Base-by-base conservation (phyloP, 768 basidiomycete species). In the Coprinopsis marcescibilis region DNA sequence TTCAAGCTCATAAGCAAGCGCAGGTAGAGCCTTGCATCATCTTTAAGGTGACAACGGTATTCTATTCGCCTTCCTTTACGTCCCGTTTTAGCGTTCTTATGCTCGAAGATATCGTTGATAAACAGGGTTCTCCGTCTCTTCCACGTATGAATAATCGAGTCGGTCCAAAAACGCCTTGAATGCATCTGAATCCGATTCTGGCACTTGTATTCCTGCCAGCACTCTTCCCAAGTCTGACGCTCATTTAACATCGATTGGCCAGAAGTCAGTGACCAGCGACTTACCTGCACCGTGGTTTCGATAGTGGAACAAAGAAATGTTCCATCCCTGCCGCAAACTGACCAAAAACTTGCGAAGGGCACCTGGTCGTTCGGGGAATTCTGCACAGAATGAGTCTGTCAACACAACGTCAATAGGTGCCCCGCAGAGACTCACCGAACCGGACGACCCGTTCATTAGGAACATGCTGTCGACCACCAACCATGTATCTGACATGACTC, bases 271-370 rank as follows among this genome's bases (percentile, higher is more conserved):
- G 17, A 23, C 30, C 13, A 21, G 11, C n/a, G 4, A 45, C 38
- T 49, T 55, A 90, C 94, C 94, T 60, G 87, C 91, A 24, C 96
- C 96, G 50, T 98, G 95, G 62, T 98, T 97, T 46, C 96, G 78
- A 65, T 99, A 99, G 63, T 99, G 96, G 70, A 98, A 99, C 53
- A 99, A 63, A 1, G 92, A 87, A 40, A 99, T 90, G 63, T 94
- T 97, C 93, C 94, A 97, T 20, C 82, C 83, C 15, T 77, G 69
- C 25, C 85, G 85, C 36, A 99, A 61, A 2, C 86, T 88, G 23
- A 83, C 71, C 50, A 99, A 72, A 71, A 98, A 99, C 54, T 87
- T 89, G 34, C 89, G 81, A 48, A 99, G 70, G 3, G 95, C 96
- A 2, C 83, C 85, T 0, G 92, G 94, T 44, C 96, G 72, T 63